A percentile compares a stretch with the other conserved stretches of the same genome.
Evolutionary conservation across 2,329 filamentous ascomycete genomes (phyloP).

Genomic region (Fusarium agapanthi): DNA sequence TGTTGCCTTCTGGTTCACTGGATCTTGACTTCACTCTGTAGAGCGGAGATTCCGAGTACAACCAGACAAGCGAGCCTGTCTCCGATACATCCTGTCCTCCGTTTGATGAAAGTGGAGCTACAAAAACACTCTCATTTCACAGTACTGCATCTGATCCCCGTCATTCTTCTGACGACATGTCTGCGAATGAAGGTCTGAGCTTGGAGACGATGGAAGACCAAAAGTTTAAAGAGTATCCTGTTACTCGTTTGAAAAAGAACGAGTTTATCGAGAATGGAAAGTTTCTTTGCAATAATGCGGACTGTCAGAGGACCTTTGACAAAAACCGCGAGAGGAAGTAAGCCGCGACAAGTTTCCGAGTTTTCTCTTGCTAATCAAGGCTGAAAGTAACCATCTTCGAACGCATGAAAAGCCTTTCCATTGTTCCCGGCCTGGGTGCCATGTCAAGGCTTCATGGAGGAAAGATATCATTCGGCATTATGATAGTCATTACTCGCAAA

Average conservation of each 20-base stretch:
- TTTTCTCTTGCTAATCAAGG: not conserved
- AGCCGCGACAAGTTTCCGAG: not conserved
- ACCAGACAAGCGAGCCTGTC: not conserved
- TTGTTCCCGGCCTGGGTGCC: constrained; percentile 15
- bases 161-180: not conserved
- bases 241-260: constrained; percentile 22
- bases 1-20: constrained; percentile 1
- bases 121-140: not conserved
- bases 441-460: not conserved
- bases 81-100: not conserved
- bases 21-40: constrained; percentile 19
- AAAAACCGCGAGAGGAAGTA: constrained; percentile 21
- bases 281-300: constrained; percentile 14
- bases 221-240: constrained; percentile 9
- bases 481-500: constrained; percentile 1
- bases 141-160: not conserved
- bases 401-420: constrained; percentile 25
- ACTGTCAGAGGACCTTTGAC: constrained; percentile 5
- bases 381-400: constrained; percentile 30
- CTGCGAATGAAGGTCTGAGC: not conserved
- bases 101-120: not conserved
- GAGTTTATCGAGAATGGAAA: constrained; percentile 19
- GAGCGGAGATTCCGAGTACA: constrained; percentile 5
- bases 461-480: constrained; percentile 27
- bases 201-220: not conserved